Conservation (phyloP, 2,329 filamentous ascomycete species). For the Sporothrix pallida region DNA sequence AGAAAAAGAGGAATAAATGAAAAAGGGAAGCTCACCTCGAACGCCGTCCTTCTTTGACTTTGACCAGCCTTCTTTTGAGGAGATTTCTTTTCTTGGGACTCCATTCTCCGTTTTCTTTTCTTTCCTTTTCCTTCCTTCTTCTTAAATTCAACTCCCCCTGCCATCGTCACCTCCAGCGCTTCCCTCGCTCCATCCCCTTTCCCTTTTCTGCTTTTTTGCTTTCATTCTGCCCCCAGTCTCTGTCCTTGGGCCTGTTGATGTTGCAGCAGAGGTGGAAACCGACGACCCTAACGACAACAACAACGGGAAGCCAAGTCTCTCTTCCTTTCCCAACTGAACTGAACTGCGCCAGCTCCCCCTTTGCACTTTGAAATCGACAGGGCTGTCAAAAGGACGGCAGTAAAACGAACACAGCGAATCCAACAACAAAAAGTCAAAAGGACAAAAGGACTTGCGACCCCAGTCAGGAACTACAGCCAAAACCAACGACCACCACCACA, state of each 20-base stretch:
- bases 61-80: not conserved
- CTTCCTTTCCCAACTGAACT: not conserved
- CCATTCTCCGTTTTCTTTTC: not conserved
- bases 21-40: not conserved
- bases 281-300: not conserved
- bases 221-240: not conserved
- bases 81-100: not conserved
- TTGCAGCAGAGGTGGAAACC: constrained; percentile 19
- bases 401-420: not conserved
- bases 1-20: not conserved
- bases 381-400: not conserved
- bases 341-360: not conserved
- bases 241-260: constrained; percentile 16
- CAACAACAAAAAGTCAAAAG: not conserved
- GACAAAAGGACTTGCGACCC: not conserved
- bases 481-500: not conserved
- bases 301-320: not conserved
- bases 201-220: not conserved
- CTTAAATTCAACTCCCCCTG: not conserved
- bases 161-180: not conserved
- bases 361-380: not conserved
- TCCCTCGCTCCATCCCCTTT: not conserved
- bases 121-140: no score
- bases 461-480: not conserved
- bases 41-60: not conserved